These are phyloP conservation scores for Stereocaulon alpinum DNA, from an alignment of 495 filamentous ascomycete genomes.

Conservation along the genomic window DNA sequence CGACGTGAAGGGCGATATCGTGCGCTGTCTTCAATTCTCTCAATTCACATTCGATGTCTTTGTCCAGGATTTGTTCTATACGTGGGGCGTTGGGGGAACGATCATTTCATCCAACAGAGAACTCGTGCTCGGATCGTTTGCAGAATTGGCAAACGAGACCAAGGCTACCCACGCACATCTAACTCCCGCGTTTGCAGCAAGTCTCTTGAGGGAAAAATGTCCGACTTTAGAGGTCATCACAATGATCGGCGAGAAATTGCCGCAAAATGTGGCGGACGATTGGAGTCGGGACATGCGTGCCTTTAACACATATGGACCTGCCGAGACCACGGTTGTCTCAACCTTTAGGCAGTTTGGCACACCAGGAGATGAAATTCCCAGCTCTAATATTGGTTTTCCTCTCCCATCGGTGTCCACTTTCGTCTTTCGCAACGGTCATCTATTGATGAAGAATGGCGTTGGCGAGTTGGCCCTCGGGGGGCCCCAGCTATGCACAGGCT, in stretches of 20 bases:
- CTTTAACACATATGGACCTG: constrained; percentile 33
- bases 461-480: constrained; percentile 39
- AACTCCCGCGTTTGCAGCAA: constrained; percentile 31
- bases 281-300: constrained; percentile 29
- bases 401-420: constrained; percentile 29
- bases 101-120: constrained; percentile 28
- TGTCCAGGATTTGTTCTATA: constrained; percentile 34
- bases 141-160: constrained; percentile 26
- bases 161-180: constrained; percentile 33
- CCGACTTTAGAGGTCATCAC: constrained; percentile 26
- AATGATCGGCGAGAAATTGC: constrained; percentile 26
- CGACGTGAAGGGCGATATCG: constrained; percentile 20
- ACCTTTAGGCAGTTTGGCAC: constrained; percentile 29
- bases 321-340: constrained; percentile 31
- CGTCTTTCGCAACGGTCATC: constrained; percentile 25
- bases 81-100: constrained; percentile 30
- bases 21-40: constrained; percentile 33
- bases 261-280: constrained; percentile 31
- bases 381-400: constrained; percentile 31
- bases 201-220: constrained; percentile 25
- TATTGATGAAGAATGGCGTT: constrained; percentile 31
- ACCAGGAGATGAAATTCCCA: constrained; percentile 25
- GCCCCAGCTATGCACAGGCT: constrained; percentile 34
- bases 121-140: constrained; percentile 30
- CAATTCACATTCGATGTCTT: constrained; percentile 33